Base-by-base conservation (phyloP, 306 rosid genomes). In the Alnus glutinosa region DNA sequence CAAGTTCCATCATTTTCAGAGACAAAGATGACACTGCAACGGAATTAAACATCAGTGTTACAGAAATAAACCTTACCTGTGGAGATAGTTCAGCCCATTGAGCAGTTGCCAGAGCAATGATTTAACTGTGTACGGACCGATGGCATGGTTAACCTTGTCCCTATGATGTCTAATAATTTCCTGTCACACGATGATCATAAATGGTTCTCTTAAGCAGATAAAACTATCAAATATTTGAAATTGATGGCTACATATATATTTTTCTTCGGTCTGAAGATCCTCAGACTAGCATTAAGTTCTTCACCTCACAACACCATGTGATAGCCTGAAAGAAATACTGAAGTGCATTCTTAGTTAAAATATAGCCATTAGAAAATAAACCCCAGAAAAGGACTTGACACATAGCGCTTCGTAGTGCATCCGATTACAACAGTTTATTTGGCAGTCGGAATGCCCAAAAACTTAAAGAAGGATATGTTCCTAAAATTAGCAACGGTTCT, bases 61-160 rank as follows among this genome's bases (percentile, higher is more conserved):
- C 58, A 51, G 59, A 74, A 78, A 46, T 66, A 74, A 77, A 70
- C 39, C 47, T 58, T 77, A 85, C 98, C 98, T 91, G 77, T 94
- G 98, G 78, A 94, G 92, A 87, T 92, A 94, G 78, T 92, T 94
- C 77, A 94, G 86, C 59, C 98, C 98, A 77, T 94, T 94, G 74
- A 94, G 97, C 83, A 94, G 85, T 87, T 94, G 98, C 97, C 97
- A 94, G 62, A 94, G 97, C 83, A 94, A 80, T 2, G 98, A 86
- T 84, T 92, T 94, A 54, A 94, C 89, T 23, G 97, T 94, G 86
- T 94, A 94, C 77, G 77, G 92, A 83, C 86, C 86, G 71, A 94
- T 93, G 67, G 91, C 9, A 62, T 91, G 89, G 89, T 80, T 94
- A 80, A 90, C 97, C 81, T 92, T 94, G 90, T 94, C 98, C 83